These are phyloP conservation scores for Agapanthus africanus DNA, from an alignment of 106 monocot genomes.

Conservation along the genomic window DNA sequence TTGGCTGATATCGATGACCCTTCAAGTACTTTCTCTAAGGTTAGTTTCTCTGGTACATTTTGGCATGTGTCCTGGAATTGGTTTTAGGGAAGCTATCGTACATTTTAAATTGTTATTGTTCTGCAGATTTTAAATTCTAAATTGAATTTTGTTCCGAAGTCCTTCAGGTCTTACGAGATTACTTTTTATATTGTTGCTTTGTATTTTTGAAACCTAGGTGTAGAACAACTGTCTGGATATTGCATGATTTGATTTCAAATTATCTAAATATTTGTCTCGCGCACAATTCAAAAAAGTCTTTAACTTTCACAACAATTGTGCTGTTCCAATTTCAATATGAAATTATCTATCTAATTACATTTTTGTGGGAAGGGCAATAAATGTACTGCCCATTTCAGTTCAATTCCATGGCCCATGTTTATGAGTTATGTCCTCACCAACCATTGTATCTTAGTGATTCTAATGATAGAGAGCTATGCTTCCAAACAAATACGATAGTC, in stretches of 20 bases:
- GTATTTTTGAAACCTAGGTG: not conserved
- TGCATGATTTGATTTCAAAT: not conserved
- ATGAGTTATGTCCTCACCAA: not conserved
- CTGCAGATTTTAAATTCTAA: not conserved
- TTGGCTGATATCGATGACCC: slow-evolving; percentile 10
- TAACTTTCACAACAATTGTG: not conserved
- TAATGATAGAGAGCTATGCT: not conserved
- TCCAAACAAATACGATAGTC: not conserved
- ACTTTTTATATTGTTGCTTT: not conserved
- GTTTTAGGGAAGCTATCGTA: no score
- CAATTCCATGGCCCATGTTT: no score
- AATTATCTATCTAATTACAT: not conserved
- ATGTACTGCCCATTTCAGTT: not conserved
- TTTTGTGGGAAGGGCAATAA: not conserved
- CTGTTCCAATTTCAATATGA: not conserved
- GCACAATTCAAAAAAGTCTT: not conserved
- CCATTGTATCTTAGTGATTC: not conserved
- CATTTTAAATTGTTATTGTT: not conserved
- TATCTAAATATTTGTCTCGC: not conserved
- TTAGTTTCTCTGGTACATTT: not conserved
- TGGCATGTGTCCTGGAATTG: not conserved
- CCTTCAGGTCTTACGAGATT: not conserved
- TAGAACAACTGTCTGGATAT: not conserved
- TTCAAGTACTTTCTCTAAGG: slow-evolving; percentile 13
- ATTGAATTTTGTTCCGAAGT: not conserved